Evolutionary conservation across 2,329 filamentous ascomycete species (phyloP), one percentile per base, ranked within the genome.

Genomic region (Talaromyces sp.): DNA sequence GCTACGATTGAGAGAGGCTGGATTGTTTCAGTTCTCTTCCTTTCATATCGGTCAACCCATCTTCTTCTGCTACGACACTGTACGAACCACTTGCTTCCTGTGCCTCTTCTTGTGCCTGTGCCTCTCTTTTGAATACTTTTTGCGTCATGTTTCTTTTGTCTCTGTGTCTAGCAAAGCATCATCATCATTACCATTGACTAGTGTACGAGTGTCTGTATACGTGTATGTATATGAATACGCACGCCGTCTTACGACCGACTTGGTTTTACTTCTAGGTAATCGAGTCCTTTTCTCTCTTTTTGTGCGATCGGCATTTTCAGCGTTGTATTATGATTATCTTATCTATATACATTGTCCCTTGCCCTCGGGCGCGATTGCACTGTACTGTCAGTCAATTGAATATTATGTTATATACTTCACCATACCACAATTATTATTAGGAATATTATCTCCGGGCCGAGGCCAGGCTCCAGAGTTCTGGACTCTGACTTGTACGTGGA

Each of bases 61-160:
- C 31, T 45, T 39, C 43, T 41, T 65, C 64, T 69, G 71, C 70
- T 69, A 77, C 71, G 73, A 77, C 70, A 68, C 74, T 77, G 72
- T 76, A 77, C 72, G 75, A 76, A 73, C 60, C 59, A 56, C 31
- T 45, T 59, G 43, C 50, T 65, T 57, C 19, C 35, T 47, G 27
- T 52, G 35, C 31, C 47, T 54, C 13, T 62, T 39, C 37, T 22
- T 57, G 22, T 39, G 22, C 31, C 33, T 19, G 52, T 57, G 37
- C 43, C 50, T 22, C 14, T 47, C 39, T 33, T 37, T 63, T 57
- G 50, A 22, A 57, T 57, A 57, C 37, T 57, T 41, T 39, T 45
- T 59, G 41, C 33, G 33, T 64, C 47, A 37, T 35, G 47, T 61
- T 50, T 48, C 33, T 63, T 58, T 43, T 47, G 45, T 50, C 1